Evolutionary conservation across 345 rosid genomes (phyloP).

Genomic region (Ceriops zippeliana): DNA sequence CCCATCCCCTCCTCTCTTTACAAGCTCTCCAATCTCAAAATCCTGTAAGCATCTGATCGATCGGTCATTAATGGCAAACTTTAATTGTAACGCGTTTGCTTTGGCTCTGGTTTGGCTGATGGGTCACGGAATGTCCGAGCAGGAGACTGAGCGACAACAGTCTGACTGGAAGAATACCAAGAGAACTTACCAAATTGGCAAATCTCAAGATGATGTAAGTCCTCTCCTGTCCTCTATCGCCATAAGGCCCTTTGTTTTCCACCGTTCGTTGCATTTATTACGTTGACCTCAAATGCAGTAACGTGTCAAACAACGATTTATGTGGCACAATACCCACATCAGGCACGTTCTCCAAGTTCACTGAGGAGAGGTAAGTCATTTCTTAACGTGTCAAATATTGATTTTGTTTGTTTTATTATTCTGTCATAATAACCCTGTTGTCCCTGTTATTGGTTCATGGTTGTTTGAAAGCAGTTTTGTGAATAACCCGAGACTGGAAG

Average conservation of each 20-base stretch:
- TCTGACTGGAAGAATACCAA: slow-evolving; percentile 61
- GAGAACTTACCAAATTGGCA: slow-evolving; percentile 51
- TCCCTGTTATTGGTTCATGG: neutral
- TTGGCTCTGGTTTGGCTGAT: neutral
- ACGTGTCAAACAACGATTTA: slow-evolving; percentile 58
- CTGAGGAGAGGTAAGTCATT: slow-evolving; percentile 51
- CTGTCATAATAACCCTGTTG: too few relatives aligned
- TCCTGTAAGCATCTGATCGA: slow-evolving; percentile 41
- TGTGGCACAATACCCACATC: slow-evolving; percentile 69
- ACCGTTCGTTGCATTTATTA: neutral
- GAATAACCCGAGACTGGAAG: slow-evolving; percentile 61
- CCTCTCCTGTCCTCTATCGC: neutral
- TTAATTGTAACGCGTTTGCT: neutral
- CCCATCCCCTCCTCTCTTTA: slow-evolving; percentile 58
- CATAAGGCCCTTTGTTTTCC: neutral
- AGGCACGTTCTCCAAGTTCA: slow-evolving; percentile 60
- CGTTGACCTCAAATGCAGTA: slow-evolving; percentile 31
- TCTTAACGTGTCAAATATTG: too few relatives aligned
- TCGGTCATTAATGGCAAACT: neutral
- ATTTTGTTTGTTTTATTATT: neutral
- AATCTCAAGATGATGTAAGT: slow-evolving; percentile 67
- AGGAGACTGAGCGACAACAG: slow-evolving; percentile 64
- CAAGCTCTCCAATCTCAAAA: slow-evolving; percentile 51
- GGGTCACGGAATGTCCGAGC: slow-evolving; percentile 13
- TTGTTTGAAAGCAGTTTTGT: slow-evolving; percentile 37